phyloP scores from a whole-genome alignment of 208 protist species.

The Acanthamoeba lenticulata region DNA sequence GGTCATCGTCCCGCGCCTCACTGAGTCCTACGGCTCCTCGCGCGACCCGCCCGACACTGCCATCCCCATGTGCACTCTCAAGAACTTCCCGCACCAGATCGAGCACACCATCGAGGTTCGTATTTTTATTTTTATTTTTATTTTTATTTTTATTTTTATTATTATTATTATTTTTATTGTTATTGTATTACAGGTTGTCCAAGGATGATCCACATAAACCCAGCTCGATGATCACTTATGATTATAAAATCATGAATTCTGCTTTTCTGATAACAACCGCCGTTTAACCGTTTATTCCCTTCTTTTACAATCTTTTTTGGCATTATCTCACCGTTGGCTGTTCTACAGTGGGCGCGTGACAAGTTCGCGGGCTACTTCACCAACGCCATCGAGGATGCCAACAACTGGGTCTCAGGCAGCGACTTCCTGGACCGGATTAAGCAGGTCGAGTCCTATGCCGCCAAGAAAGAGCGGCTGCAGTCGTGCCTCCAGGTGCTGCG shows the following conservation, averaged over 20 bases:
- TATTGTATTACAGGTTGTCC: too few species aligned
- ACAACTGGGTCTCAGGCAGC: slow-evolving; percentile 76
- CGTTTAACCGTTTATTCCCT: too few species aligned
- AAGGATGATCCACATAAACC: too few species aligned
- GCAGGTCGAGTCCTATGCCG: slow-evolving; percentile 43
- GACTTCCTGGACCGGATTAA: slow-evolving; percentile 35
- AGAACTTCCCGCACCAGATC: slow-evolving; percentile 99
- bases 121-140: slow-evolving; percentile 66
- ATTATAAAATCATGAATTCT: too few species aligned
- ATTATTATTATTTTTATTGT: neutral
- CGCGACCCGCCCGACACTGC: slow-evolving; percentile 97
- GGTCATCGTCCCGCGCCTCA: slow-evolving; percentile 85
- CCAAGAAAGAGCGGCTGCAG: slow-evolving; percentile 69
- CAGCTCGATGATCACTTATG: too few species aligned
- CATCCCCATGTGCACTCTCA: slow-evolving; percentile 99
- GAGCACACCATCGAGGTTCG: slow-evolving; percentile 98
- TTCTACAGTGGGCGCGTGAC: slow-evolving; percentile 84
- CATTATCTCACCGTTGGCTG: slow-evolving; percentile 63
- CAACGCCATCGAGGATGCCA: slow-evolving; percentile 82
- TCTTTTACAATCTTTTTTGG: neutral
- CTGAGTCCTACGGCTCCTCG: slow-evolving; percentile 97
- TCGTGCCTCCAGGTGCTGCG: slow-evolving; percentile 65
- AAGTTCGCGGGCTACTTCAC: slow-evolving; percentile 90
- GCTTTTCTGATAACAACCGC: too few species aligned
- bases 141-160: slow-evolving; percentile 18